These are phyloP conservation scores for Limonium bicolor DNA, from an alignment of 148 eudicot species.

Conservation along the genomic window DNA sequence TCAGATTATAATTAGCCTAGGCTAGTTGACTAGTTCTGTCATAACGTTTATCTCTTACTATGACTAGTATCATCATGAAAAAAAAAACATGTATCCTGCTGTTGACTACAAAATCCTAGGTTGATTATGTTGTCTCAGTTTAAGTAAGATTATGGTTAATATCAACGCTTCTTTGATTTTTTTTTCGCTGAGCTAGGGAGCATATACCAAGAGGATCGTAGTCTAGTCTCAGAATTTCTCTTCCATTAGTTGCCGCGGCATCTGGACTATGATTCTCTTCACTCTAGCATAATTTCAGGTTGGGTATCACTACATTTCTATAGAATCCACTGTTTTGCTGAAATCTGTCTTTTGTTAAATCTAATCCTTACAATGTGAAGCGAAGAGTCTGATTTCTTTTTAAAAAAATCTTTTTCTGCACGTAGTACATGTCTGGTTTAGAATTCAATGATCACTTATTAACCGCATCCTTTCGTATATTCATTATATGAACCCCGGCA, in stretches of 20 bases:
- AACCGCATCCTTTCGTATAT: not conserved
- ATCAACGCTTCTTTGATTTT: no score
- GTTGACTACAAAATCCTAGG: no score
- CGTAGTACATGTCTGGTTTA: not conserved
- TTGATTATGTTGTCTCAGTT: no score
- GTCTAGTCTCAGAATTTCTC: no score
- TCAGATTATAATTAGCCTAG: no score
- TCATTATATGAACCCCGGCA: no score
- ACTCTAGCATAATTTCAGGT: not conserved
- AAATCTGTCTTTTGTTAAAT: not conserved
- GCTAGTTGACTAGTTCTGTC: no score
- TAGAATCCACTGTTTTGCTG: not conserved
- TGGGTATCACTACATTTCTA: not conserved
- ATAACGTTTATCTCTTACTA: no score
- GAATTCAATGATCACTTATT: not conserved
- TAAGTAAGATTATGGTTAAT: no score
- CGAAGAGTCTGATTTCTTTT: not conserved
- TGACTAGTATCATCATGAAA: no score
- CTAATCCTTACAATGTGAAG: not conserved
- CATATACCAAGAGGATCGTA: constrained; percentile 97
- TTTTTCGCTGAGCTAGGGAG: no score
- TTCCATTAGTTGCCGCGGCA: constrained; percentile 99
- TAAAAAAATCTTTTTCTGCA: not conserved
- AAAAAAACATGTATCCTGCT: no score
- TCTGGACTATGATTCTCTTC: constrained; percentile 15